Evolutionary conservation across 2,329 filamentous ascomycete genomes (phyloP), one percentile per base, ranked within the genome.

Genomic region (Bipolaris cookei): DNA sequence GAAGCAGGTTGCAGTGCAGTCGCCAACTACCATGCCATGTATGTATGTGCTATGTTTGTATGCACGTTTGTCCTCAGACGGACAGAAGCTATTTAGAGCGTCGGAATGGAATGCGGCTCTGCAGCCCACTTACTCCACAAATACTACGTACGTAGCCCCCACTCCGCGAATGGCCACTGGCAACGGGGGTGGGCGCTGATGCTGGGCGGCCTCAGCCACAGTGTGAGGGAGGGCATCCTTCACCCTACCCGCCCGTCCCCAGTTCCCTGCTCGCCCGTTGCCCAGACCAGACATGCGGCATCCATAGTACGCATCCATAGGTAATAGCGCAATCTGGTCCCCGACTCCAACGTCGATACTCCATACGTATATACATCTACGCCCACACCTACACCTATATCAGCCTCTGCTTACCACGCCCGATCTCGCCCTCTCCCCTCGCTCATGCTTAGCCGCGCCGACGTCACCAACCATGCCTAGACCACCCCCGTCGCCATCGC

Each of bases 391-490:
- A 10, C 2, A 3, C 28, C 28, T 30, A 30, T 30, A 30, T 4
- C 28, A 30, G 28, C 28, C 10, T 30, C 28, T 30, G 28, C 7
- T 30, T 10, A 11, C 28, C 6, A 25, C 21, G 39, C 39, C 23
- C 20, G 13, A 42, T 14, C 16, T 30, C 37, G 37, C 37, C 18
- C 37, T 18, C n/a, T 18, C 6, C 21, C 25, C 42, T n/a, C 42
- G 23, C 37, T 28, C 34, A 18, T 34, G 38, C 13, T 18, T 30
- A 38, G 13, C 38, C 35, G 56, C 41, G 45, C 39, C 64, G 63
- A 65, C 68, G 65, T 66, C 69, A 69, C 54, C 60, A 34, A 74
- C 28, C 28, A 30, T 74, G 70, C 69, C 72, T 48, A 63, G 69
- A 66, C 65, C 70, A 43, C 62, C 64, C 14, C 53, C 72, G 13